Evolutionary conservation across 805 yeast genomes (phyloP).

Genomic region (Candida quercuum): DNA sequence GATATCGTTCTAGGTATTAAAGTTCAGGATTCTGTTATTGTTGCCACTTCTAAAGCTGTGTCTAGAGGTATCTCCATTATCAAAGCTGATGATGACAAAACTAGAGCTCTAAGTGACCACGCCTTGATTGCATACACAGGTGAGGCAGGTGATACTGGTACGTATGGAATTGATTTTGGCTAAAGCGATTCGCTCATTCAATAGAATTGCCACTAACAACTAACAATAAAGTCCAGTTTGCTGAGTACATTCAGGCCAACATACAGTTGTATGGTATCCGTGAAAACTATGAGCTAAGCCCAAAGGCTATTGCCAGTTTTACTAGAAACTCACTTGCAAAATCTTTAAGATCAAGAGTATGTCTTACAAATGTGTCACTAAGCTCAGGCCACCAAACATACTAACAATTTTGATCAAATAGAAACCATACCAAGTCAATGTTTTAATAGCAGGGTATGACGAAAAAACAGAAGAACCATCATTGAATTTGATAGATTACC

Average conservation of each 20-base stretch:
- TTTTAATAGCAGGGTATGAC: conserved; percentile 84
- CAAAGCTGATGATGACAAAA: conserved; percentile 76
- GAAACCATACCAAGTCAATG: conserved; percentile 92
- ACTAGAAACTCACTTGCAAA: conserved; percentile 85
- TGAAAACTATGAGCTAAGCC: conserved; percentile 74
- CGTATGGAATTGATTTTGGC: conserved; percentile 9
- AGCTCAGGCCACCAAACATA: background rate
- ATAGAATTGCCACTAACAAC: conserved; percentile 11
- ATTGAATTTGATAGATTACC: conserved; percentile 86
- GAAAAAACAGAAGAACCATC: conserved; percentile 51
- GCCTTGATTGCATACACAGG: conserved; percentile 87
- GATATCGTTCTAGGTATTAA: conserved; percentile 87
- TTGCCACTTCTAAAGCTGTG: conserved; percentile 93
- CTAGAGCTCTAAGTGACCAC: conserved; percentile 67
- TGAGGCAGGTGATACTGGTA: conserved; percentile 86
- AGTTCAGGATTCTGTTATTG: conserved; percentile 71
- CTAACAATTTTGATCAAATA: conserved; percentile 12
- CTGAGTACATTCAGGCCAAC: conserved; percentile 91
- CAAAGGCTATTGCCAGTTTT: conserved; percentile 83
- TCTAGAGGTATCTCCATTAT: conserved; percentile 85
- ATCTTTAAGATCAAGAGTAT: conserved; percentile 73
- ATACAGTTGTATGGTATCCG: conserved; percentile 84
- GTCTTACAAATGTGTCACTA: conserved; percentile 19
- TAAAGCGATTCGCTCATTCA: too few species aligned
- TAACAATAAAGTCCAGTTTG: conserved; percentile 59